These are phyloP conservation scores for Diaporthe humulicola DNA, from an alignment of 2,329 filamentous ascomycete genomes.

Conservation along the genomic window DNA sequence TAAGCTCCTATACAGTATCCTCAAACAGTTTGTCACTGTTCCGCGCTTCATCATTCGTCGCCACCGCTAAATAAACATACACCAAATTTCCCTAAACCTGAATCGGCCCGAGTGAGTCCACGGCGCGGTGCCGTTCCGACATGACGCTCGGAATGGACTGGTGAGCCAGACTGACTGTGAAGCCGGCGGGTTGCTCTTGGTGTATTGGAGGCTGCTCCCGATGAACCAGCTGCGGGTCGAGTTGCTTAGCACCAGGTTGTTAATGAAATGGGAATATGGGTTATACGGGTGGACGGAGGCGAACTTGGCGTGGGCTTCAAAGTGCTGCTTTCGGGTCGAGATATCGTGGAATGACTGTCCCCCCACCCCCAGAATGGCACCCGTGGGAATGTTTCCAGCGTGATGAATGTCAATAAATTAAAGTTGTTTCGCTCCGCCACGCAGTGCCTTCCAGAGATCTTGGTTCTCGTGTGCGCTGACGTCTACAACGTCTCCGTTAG, in stretches of 20 bases:
- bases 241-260: slow-evolving; percentile 18
- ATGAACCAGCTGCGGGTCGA: slow-evolving; percentile 5
- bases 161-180: not conserved
- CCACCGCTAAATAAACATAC: slow-evolving; percentile 1
- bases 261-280: slow-evolving; percentile 7
- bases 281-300: slow-evolving; percentile 1
- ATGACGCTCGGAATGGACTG: slow-evolving; percentile 3
- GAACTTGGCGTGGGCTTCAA: slow-evolving; percentile 3
- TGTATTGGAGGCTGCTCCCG: slow-evolving; percentile 13
- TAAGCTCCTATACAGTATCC: not conserved
- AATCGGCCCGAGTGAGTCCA: slow-evolving; percentile 13
- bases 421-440: slow-evolving; percentile 54
- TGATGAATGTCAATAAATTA: slow-evolving; percentile 42
- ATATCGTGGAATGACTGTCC: slow-evolving; percentile 35
- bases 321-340: slow-evolving; percentile 14
- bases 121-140: slow-evolving; percentile 14
- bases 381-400: slow-evolving; percentile 37
- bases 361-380: slow-evolving; percentile 23
- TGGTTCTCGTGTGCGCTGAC: slow-evolving; percentile 51
- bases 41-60: not conserved
- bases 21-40: not conserved
- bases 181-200: slow-evolving; percentile 5
- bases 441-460: slow-evolving; percentile 58
- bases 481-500: slow-evolving; percentile 53
- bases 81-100: not conserved